A percentile compares a stretch with the other conserved stretches of the same genome.
These are phyloP conservation scores for Curvularia sp. DNA, from an alignment of 2,329 filamentous ascomycete species.

Conservation along the genomic window DNA sequence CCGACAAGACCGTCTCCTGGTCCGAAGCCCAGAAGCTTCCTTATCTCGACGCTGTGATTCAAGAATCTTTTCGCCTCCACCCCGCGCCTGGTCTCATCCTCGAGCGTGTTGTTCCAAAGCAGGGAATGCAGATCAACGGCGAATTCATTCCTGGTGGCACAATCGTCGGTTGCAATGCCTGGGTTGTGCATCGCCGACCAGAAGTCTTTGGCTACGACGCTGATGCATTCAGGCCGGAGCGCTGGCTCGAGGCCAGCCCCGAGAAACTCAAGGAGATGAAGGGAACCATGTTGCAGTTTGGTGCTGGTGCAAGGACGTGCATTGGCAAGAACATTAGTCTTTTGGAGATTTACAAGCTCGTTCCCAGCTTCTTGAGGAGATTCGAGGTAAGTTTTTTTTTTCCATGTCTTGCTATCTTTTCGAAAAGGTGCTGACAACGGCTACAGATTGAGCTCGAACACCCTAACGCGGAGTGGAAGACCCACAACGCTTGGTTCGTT, in stretches of 20 bases:
- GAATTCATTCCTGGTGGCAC: slow-evolving; percentile 71
- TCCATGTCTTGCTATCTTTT: background rate
- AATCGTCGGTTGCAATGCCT: slow-evolving; percentile 76
- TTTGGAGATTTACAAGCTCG: slow-evolving; percentile 60
- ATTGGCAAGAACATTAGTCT: slow-evolving; percentile 64
- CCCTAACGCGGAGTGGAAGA: slow-evolving; percentile 54
- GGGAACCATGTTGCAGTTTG: slow-evolving; percentile 75
- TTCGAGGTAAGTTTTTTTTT: slow-evolving; percentile 61
- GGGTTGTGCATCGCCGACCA: slow-evolving; percentile 73
- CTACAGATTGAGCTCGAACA: slow-evolving; percentile 50
- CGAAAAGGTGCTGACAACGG: background rate
- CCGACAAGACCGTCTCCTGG: slow-evolving; percentile 70
- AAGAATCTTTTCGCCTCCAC: slow-evolving; percentile 79
- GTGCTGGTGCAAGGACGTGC: slow-evolving; percentile 73
- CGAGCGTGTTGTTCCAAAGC: slow-evolving; percentile 73
- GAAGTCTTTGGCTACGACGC: slow-evolving; percentile 74
- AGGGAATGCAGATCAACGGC: slow-evolving; percentile 69
- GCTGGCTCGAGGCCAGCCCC: slow-evolving; percentile 66
- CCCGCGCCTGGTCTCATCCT: slow-evolving; percentile 76
- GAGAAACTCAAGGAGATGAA: slow-evolving; percentile 70
- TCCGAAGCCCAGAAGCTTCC: slow-evolving; percentile 72
- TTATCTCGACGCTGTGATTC: slow-evolving; percentile 79
- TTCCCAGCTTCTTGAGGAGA: slow-evolving; percentile 65
- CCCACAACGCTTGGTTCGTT: slow-evolving; percentile 64
- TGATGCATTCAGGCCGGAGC: slow-evolving; percentile 71